Base-by-base conservation (phyloP, 2,329 filamentous ascomycete genomes). In the Pyricularia sp. region DNA sequence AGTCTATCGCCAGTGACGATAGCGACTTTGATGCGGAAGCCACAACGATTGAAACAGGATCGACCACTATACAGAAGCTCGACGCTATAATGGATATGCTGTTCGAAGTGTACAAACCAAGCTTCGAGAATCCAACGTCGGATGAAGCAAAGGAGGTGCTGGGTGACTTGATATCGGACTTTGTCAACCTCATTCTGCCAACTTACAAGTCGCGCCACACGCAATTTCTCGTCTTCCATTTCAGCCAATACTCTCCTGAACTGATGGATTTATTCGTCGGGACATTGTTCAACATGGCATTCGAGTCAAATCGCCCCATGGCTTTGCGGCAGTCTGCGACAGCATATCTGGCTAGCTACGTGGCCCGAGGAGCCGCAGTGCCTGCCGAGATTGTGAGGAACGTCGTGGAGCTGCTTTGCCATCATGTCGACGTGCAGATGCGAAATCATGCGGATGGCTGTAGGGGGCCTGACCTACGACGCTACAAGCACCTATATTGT, bases 171-270 rank as follows among this genome's bases (percentile, higher is more conserved):
- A 84, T 98, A 31, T 87, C 89, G 66, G 93, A 97, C 76, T 99
- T 99, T 75, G 87, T 90, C 70, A 91, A 88, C 76, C 92, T 93
- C 75, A 93, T 99, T 70, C 85, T 99, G 33, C 93, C 94, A 3
- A 96, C 93, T 17, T 93, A 95, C 77, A 92, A 93, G 73, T 97
- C 93, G 28, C 90, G 95, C 42, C 94, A 98, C 77, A 93, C 93
- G 0, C 95, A 99, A 75, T 99, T 98, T 74, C 86, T 99, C 65
- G 85, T 98, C 67, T 99, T 99, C 79, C 94, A 97, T 79, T 97
- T 97, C 77, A 92, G 92, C 20, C 94, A 99, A 78, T 87, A 86
- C 69, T 92, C 92, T 10, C 89, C 91, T 33, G 85, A 86, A 64
- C 87, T 97, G 65, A 90, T 92, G 69, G 92, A 95, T 75, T 87